Conservation (phyloP, 192 early-diverging fungal genomes). For the Rhizoclosmatium sp. region DNA sequence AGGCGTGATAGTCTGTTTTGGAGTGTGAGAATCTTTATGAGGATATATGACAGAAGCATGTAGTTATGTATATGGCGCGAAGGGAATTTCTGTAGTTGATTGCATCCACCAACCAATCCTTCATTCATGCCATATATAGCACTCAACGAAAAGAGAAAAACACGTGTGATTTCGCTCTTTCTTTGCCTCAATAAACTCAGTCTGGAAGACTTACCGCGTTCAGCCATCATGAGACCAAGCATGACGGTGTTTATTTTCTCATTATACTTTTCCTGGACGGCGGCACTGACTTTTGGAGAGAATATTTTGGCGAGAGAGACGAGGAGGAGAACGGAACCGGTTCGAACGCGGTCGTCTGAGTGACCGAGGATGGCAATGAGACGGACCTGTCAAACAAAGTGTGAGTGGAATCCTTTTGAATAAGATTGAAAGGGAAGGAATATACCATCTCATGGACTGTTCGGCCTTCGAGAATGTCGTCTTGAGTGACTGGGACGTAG, state of each 20-base stretch:
- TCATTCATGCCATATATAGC: too few relatives aligned
- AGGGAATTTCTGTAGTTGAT: too few relatives aligned
- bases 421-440: not conserved
- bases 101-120: too few relatives aligned
- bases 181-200: not conserved
- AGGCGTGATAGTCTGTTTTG: slow-evolving; percentile 44
- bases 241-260: slow-evolving; percentile 45
- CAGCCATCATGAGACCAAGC: slow-evolving; percentile 51
- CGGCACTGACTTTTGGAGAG: slow-evolving; percentile 2
- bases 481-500: slow-evolving; percentile 17
- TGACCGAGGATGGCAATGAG: slow-evolving; percentile 59
- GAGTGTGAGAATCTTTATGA: not conserved
- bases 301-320: slow-evolving; percentile 50
- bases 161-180: too few relatives aligned
- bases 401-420: not conserved
- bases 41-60: too few relatives aligned
- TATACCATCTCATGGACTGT: slow-evolving; percentile 48
- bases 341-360: slow-evolving; percentile 47
- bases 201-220: slow-evolving; percentile 41
- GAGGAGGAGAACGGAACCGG: slow-evolving; percentile 50
- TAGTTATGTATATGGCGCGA: too few relatives aligned
- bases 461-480: slow-evolving; percentile 43
- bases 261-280: not conserved
- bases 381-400: slow-evolving; percentile 42
- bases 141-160: too few relatives aligned